phyloP scores from a whole-genome alignment of 306 rosid genomes.

The Trifolium pratense region DNA sequence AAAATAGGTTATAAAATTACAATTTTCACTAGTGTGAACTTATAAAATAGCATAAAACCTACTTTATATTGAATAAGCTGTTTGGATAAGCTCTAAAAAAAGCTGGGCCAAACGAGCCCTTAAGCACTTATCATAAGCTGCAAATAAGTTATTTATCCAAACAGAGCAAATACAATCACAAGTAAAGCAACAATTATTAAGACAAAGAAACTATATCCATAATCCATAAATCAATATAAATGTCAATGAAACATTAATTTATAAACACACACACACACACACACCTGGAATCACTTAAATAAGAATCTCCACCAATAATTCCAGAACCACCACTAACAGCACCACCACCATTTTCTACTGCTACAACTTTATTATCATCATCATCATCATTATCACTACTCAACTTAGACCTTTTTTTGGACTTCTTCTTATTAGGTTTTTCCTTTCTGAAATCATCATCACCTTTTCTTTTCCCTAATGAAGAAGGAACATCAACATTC shows the following conservation, averaged over 20 bases:
- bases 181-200: neutral
- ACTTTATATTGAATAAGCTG: no score
- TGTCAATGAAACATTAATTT: neutral
- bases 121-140: no score
- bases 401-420: slow-evolving; percentile 32
- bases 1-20: no score
- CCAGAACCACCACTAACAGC: slow-evolving; percentile 54
- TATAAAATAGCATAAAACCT: no score
- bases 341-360: neutral
- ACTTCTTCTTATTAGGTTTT: slow-evolving; percentile 32
- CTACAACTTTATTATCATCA: slow-evolving; percentile 43
- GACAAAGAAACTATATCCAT: neutral
- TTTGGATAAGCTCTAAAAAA: no score
- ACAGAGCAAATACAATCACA: neutral
- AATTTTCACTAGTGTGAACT: no score
- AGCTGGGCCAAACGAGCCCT: no score
- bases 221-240: neutral
- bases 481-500: neutral
- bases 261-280: neutral
- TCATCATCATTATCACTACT: slow-evolving; percentile 50
- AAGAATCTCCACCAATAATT: slow-evolving; percentile 54
- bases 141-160: no score
- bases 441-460: slow-evolving; percentile 44
- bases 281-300: slow-evolving; percentile 31
- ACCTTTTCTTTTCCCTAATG: slow-evolving; percentile 58